Evolutionary conservation across 164 flowering plant genomes (phyloP).

Genomic region (Vitis cinerea): DNA sequence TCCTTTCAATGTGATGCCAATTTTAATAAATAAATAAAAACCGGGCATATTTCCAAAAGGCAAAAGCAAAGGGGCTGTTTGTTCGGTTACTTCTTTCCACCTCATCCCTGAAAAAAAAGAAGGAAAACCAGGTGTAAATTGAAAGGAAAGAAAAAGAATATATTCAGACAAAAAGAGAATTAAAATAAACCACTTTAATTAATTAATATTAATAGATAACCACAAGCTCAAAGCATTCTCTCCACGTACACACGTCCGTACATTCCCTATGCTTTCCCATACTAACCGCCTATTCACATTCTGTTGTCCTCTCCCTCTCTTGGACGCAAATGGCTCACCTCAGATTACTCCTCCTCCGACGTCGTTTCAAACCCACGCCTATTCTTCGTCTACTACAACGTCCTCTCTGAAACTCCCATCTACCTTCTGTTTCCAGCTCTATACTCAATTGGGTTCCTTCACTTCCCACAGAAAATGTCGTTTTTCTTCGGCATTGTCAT

Average conservation of each 20-base stretch:
- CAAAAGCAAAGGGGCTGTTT: not conserved
- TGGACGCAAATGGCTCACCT: too few relatives aligned
- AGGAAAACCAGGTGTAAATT: not conserved
- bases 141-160: not conserved
- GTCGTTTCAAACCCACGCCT: too few relatives aligned
- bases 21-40: too few relatives aligned
- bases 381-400: not conserved
- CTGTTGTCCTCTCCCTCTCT: too few relatives aligned
- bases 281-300: too few relatives aligned
- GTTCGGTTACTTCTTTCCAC: too few relatives aligned
- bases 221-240: too few relatives aligned
- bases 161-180: not conserved
- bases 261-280: too few relatives aligned
- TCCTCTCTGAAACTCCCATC: not conserved
- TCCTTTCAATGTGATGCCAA: not conserved
- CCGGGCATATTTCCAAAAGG: not conserved
- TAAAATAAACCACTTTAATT: not conserved
- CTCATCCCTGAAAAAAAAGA: not conserved
- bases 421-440: not conserved
- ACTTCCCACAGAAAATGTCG: conserved; percentile 26
- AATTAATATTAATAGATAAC: not conserved
- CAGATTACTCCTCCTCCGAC: too few relatives aligned
- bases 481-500: conserved; percentile 39
- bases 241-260: too few relatives aligned
- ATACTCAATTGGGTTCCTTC: not conserved